Evolutionary conservation across 768 basidiomycete genomes (phyloP), one percentile per base, ranked within the genome.

Genomic region (Candolleomyces efflorescens): DNA sequence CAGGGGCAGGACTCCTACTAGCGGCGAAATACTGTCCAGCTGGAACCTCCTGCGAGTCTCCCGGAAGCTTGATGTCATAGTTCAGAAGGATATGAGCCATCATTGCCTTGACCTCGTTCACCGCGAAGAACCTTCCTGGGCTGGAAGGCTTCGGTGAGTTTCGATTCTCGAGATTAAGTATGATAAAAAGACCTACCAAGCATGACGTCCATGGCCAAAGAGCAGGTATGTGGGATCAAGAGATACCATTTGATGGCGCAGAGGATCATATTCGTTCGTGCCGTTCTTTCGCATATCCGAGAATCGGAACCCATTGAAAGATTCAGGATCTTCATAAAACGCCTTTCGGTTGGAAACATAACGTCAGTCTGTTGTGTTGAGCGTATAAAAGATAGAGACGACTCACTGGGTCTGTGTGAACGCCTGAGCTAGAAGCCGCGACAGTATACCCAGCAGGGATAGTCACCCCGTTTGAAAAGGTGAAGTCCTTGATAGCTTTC

Each of bases 41-140:
- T 32, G 47, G 37, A 3, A 37, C 13, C 23, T 37, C 39, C 12
- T 22, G 27, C 26, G 24, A 32, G 32, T 58, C 58, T 5, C 53
- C 46, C 3, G 51, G 52, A 11, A 73, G 59, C 62, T 73, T 74
- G 24, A 78, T 60, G 58, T 75, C 75, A 60, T 73, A 77, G 49
- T 69, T 68, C 55, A 67, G 17, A 15, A 81, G 55, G 26, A 78
- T 59, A 39, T 78, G 69, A 0, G 77, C 76, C 46, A 82, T 60
- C 68, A 81, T 74, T 0, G 68, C 59, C 56, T 81, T 80, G 47
- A 82, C 54, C 56, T 75, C 73, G 13, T 61, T 68, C 0, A 73
- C 70, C 3, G 73, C 77, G 58, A 80, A 75, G 66, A 78, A 77
- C 1, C 78, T 70, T 22, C 75, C 71, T 22, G 73, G 69, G 51